Evolutionary conservation across 805 yeast genomes (phyloP), one percentile per base, ranked within the genome.

Genomic region (Kluyveromyces wickerhamii): DNA sequence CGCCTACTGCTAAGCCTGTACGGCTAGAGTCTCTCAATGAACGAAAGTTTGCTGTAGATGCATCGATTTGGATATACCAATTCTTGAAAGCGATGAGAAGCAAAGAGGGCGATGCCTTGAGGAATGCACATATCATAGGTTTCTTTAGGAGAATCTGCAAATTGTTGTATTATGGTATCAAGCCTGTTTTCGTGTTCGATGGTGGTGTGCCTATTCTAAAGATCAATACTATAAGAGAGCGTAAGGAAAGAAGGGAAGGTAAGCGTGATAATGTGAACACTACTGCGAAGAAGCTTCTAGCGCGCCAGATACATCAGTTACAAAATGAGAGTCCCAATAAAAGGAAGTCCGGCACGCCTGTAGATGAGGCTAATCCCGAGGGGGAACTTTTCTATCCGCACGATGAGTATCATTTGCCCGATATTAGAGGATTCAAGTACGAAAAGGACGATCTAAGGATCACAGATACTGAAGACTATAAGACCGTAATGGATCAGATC

Each of bases 31-130:
- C 94, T 0, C 67, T 92, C 22, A 72, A 82, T 15, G 77, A 87
- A 38, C 81, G 79, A 52, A 66, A 71, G 35, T 64, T 92, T 48
- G 98, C 98, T 0, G 89, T 92, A 6, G 99, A 92, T 66, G 99
- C 98, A 1, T 89, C 97, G 2, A 92, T 92, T 43, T 92, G 99
- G 99, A 82, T 92, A 36, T 92, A 92, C 54, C 99, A 92, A 57
- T 92, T 92, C 52, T 65, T 92, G 43, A 92, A 89, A 55, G 97
- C 97, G 1, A 94, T 92, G 15, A 70, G 97, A 45, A 95, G 87
- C 54, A 62, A 73, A 25, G 80, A 81, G 20, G 98, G 97, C 6
- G 74, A 80, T 39, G 72, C 84, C 1, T 56, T 88, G 40, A 68
- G 71, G 20, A 82, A 77, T 41, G 79, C 96, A 0, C 98, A 92